Conservation (phyloP, 169 alveolate genomes). For the Plasmodium gallinaceum region DNA sequence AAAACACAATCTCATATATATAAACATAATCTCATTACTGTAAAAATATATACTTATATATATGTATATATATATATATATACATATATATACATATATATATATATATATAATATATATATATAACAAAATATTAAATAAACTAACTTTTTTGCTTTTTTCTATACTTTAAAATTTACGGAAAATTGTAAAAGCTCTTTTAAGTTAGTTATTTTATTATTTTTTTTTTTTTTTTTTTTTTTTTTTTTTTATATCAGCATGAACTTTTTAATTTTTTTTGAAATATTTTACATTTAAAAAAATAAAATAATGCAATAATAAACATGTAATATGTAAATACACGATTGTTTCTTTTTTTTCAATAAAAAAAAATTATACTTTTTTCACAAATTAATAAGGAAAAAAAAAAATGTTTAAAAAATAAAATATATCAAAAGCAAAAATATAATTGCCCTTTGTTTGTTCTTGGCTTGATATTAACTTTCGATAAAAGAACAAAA, state of each 20-base stretch:
- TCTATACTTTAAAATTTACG: conserved; percentile 18
- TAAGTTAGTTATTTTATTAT: no score
- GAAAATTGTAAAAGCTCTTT: conserved; percentile 63
- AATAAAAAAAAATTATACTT: no score
- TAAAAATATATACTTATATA: background rate
- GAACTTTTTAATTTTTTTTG: background rate
- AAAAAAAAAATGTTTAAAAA: no score
- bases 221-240: no score
- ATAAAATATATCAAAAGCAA: no score
- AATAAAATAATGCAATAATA: background rate
- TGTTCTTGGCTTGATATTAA: conserved; percentile 14
- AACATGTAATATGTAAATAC: background rate
- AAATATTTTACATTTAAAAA: no score
- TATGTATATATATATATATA: background rate
- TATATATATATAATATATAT: conserved; percentile 4
- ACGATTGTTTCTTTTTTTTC: no score
- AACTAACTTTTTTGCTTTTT: background rate
- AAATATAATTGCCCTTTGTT: background rate
- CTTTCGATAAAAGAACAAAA: conserved; percentile 9
- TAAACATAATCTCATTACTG: background rate
- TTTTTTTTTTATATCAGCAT: background rate
- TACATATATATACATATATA: conserved; percentile 4
- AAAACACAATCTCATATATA: conserved; percentile 6
- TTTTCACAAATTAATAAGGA: no score
- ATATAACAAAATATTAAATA: conserved; percentile 5